Percentiles rank a stretch among this genome's conserved stretches.
These are phyloP conservation scores for Leptomonas seymouri DNA, from an alignment of 208 protist genomes.

Conservation along the genomic window DNA sequence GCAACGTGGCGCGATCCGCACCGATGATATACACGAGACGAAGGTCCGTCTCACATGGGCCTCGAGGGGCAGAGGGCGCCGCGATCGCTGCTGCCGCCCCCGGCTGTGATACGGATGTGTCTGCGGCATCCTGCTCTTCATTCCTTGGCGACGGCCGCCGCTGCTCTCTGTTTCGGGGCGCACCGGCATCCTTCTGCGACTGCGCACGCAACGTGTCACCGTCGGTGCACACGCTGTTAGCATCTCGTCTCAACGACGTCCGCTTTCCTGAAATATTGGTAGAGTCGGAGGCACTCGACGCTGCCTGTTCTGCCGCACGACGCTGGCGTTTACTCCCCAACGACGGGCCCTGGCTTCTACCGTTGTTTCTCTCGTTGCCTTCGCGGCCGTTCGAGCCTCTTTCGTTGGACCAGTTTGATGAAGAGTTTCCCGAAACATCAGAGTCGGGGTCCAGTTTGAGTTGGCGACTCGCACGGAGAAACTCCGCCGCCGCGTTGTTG, in stretches of 20 bases:
- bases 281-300: background rate
- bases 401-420: background rate
- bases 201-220: background rate
- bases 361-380: background rate
- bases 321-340: background rate
- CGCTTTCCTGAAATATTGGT: background rate
- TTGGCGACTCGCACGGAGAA: slow-evolving; percentile 30
- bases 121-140: too few species aligned
- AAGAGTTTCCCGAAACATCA: background rate
- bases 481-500: slow-evolving; percentile 33
- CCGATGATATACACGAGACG: slow-evolving; percentile 60
- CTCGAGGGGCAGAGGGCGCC: background rate
- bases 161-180: background rate
- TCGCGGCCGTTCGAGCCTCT: background rate
- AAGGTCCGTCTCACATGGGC: slow-evolving; percentile 27
- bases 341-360: background rate
- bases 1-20: slow-evolving; percentile 51
- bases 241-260: background rate
- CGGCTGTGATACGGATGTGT: too few species aligned
- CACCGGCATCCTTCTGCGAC: background rate
- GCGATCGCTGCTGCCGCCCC: background rate
- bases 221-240: slow-evolving; percentile 3
- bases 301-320: background rate
- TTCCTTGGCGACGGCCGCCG: background rate
- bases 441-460: slow-evolving; percentile 6